Evolutionary conservation across 345 rosid species (phyloP), one percentile per base, ranked within the genome.

Genomic region (Bruguiera gymnorhiza): DNA sequence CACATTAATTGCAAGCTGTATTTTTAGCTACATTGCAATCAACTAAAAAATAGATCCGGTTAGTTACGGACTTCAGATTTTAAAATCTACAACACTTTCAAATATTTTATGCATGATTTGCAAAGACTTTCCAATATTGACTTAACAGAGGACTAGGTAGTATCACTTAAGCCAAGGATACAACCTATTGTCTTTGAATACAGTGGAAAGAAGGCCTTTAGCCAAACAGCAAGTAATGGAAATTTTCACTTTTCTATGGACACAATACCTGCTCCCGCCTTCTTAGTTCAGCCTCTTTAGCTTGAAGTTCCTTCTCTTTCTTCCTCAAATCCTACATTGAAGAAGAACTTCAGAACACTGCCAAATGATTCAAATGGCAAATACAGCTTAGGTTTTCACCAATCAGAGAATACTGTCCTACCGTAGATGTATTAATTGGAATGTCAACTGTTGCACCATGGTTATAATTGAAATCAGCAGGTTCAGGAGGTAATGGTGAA

Each of bases 401-500:
- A 64, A 62, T 21, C 23, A 48, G 24, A 58, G 31, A 32, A 39
- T 10, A 48, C 27, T 52, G 19, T 19, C 62, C 36, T 65, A 73
- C 74, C 56, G 54, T 37, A 39, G 76, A n/a, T 64, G 77, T 53
- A 73, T 73, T 77, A 34, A 77, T 77, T 4, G 77, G 81, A 65
- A 77, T 77, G 71, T 77, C 81, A 65, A 77, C 76, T 13, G 74
- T 77, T 53, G 77, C 67, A 53, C 70, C 77, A 55, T 69, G 73
- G 37, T 72, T 65, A 65, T 72, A 77, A 64, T 65, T 69, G 37
- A 77, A 77, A 68, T 55, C 81, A 29, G 63, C 77, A 39, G 81
- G 76, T 53, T 77, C 80, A n/a, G 76, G 80, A 37, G 80, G 76
- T 29, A 77, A 76, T 26, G 80, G 81, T 21, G 81, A 77, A 23